phyloP scores from a whole-genome alignment of 306 rosid species.

The Rosa chinensis region DNA sequence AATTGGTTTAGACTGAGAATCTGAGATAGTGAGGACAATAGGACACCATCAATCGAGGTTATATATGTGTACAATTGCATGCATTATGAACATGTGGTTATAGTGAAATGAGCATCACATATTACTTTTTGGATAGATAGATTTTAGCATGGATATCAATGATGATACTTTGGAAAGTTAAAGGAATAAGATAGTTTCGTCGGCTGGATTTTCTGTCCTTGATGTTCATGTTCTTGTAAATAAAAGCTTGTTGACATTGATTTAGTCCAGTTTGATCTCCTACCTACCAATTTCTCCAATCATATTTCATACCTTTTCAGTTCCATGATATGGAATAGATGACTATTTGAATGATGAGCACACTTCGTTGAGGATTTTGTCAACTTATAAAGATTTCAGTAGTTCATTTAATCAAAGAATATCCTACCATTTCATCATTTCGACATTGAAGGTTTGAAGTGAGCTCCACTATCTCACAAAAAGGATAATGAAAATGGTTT shows the following conservation, averaged over 20 bases:
- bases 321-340: not conserved
- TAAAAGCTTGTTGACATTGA: not conserved
- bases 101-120: not conserved
- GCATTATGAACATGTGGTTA: not conserved
- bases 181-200: not conserved
- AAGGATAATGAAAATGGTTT: not conserved
- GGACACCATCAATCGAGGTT: not conserved
- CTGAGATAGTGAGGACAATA: not conserved
- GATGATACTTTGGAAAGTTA: not conserved
- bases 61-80: not conserved
- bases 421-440: slow-evolving; percentile 12
- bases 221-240: not conserved
- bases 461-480: slow-evolving; percentile 3
- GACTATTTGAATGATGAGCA: not conserved
- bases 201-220: not conserved
- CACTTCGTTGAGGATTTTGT: not conserved
- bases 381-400: not conserved
- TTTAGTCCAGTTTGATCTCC: not conserved
- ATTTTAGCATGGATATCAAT: not conserved
- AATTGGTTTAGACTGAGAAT: not conserved
- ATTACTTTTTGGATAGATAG: not conserved
- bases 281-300: not conserved
- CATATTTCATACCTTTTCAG: not conserved
- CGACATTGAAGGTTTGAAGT: not conserved
- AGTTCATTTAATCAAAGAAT: not conserved